Evolutionary conservation across 495 filamentous ascomycete species (phyloP), one percentile per base, ranked within the genome.

Genomic region (Aspergillus carlsbadensis): DNA sequence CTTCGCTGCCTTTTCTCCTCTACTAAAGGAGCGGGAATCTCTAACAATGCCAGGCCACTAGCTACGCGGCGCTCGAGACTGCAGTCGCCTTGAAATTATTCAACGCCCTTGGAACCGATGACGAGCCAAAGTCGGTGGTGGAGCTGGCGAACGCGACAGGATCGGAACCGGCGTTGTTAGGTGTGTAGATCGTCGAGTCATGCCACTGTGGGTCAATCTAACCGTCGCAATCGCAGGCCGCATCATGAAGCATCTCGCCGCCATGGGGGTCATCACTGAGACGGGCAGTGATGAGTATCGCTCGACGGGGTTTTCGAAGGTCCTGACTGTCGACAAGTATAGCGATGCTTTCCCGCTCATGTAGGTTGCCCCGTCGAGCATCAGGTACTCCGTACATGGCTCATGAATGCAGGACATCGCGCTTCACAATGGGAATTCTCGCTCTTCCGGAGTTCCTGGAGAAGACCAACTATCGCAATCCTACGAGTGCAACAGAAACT

Each of bases 161-260:
- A 6, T 14, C 35, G 6, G 54, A 57, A 5, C 34, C 43, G 5
- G 35, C 10, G 21, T 14, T 54, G 18, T 20, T 55, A 8, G 17
- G 52, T 55, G 3, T 3, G 41, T 31, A 34, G 0, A 17, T 10
- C 17, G 10, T 11, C 10, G 26, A 6, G 1, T 21, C 15, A 15
- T 50, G 7, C 18, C 13, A 34, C 35, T 35, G 24, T 13, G 26
- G 42, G 42, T 45, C 29, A 35, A 13, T 22, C 17, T 41, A 6
- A 29, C 22, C 20, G 18, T 29, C 8, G 5, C 37, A 6, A 37
- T 21, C 6, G 15, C 10, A n/a, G 62, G 53, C 2, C 72, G 70
- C 6, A 53, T 78, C 26, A 59, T 80, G 55, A 70, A 68, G 37
- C 77, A 81, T 45, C 58, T 80, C 1, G 73, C 69, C 3, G 70